Percentiles rank a stretch among this genome's conserved stretches.
phyloP scores from a whole-genome alignment of 257 asterid species.

The Salvia splendens region DNA sequence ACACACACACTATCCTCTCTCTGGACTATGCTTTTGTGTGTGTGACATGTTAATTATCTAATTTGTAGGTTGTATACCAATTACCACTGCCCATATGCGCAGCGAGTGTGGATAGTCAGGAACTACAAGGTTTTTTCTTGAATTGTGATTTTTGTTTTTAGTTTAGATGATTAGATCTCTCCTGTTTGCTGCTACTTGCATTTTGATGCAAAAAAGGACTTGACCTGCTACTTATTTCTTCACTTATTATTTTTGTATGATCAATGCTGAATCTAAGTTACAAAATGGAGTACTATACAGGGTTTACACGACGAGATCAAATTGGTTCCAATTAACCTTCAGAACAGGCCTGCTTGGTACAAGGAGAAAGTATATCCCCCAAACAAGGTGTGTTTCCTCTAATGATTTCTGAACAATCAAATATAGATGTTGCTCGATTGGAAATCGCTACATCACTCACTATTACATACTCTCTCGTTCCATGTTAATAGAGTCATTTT shows the following conservation, averaged over 20 bases:
- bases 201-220: not conserved
- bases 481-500: too few relatives aligned
- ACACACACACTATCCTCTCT: not conserved
- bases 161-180: too few relatives aligned
- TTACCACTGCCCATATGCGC: constrained; percentile 67
- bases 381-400: constrained; percentile 47
- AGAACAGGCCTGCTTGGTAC: constrained; percentile 65
- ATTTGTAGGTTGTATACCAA: constrained; percentile 62
- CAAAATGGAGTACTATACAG: constrained; percentile 27
- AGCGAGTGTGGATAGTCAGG: constrained; percentile 74
- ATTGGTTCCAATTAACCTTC: constrained; percentile 56
- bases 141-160: not conserved
- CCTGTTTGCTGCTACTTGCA: not conserved
- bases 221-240: not conserved
- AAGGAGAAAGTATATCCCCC: constrained; percentile 66
- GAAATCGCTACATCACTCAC: not conserved
- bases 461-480: too few relatives aligned
- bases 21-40: not conserved
- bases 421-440: not conserved
- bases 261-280: not conserved
- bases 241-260: not conserved
- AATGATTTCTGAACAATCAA: constrained; percentile 12
- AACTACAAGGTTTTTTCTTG: constrained; percentile 58
- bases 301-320: constrained; percentile 60
- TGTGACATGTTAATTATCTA: constrained; percentile 13